Base-by-base conservation (phyloP, 1,284 basidiomycete species). In the Sanghuangporus weigelae region DNA sequence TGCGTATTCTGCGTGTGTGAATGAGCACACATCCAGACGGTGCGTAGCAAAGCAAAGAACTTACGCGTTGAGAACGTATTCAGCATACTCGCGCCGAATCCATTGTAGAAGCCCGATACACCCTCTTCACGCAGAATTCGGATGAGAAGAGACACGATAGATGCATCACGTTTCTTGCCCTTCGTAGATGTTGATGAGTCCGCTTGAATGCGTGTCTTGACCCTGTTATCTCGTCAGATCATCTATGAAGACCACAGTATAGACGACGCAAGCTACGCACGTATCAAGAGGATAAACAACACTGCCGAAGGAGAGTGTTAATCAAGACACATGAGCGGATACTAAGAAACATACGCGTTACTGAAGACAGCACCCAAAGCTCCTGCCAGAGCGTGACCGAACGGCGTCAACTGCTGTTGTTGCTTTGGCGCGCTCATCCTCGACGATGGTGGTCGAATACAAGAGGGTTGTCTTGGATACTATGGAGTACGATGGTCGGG, bases 1-100 rank as follows among this genome's bases (percentile, higher is more conserved):
- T 21, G 97, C 96, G 73, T 96, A 98, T 84, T 97, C 96, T 46
- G 56, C 4, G 26, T 5, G 26, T 5, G 66, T 14, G 35, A 63
- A 31, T 44, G 21, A 38, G 31, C 38, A 38, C 31, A 16, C 36
- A 26, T 5, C 14, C 7, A 54, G 6, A 21, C 31, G 5, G 3
- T 38, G 12, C 35, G 2, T 2, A 36, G 8, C 12, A 8, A 12
- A 31, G 3, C 19, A 10, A 11, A 31, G 51, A 19, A 85, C 95
- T 72, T 69, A 96, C 95, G 92, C 87, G 90, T 92, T 51, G 92
- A 95, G 75, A 99, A 99, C 0, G 94, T 96, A 76, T 98, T 98
- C 69, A 98, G 81, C 96, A 99, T 98, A 64, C 92, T 98, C n/a
- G 97, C 97, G 44, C 86, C 83, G 73, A 98, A 99, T 4, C 97